These are phyloP conservation scores for Leptodontidium sp. DNA, from an alignment of 2,329 filamentous ascomycete genomes.

Conservation along the genomic window DNA sequence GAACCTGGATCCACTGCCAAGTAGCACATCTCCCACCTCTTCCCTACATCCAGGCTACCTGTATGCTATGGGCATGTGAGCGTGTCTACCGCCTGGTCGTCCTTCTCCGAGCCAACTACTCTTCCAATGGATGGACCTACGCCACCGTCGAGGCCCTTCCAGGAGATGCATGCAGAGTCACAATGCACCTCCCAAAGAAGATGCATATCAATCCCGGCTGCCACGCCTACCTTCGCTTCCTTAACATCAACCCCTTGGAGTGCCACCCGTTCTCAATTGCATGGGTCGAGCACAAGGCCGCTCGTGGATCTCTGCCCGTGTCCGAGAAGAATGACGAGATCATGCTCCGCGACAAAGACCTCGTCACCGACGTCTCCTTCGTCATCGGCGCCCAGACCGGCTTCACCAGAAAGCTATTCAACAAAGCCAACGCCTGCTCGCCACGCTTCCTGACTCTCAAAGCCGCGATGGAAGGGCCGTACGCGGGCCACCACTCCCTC, in stretches of 20 bases:
- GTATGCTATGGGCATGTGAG: conserved; percentile 81
- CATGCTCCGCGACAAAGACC: conserved; percentile 38
- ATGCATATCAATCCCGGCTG: conserved; percentile 73
- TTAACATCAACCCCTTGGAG: conserved; percentile 71
- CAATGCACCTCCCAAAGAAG: conserved; percentile 72
- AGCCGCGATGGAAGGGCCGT: conserved; percentile 89
- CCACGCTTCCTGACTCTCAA: conserved; percentile 31
- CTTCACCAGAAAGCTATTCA: conserved; percentile 83
- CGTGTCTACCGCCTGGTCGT: conserved; percentile 69
- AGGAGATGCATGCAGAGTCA: conserved; percentile 75
- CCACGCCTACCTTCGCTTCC: conserved; percentile 78
- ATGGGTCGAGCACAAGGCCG: conserved; percentile 69
- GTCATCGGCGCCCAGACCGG: conserved; percentile 88
- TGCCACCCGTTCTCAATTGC: conserved; percentile 82
- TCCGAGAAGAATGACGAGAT: conserved; percentile 47
- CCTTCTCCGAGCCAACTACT: conserved; percentile 71
- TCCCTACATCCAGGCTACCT: conserved; percentile 76
- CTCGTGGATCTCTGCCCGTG: conserved; percentile 46
- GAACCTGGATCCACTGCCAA: conserved; percentile 81
- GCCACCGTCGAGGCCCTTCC: conserved; percentile 74
- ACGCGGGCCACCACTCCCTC: conserved; percentile 82
- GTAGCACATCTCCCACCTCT: conserved; percentile 71
- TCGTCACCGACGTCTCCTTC: conserved; percentile 71
- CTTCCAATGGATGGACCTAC: conserved; percentile 61
- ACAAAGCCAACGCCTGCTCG: conserved; percentile 62